Evolutionary conservation across 2,329 filamentous ascomycete species (phyloP), one percentile per base, ranked within the genome.

Genomic region (Sclerotinia borealis): DNA sequence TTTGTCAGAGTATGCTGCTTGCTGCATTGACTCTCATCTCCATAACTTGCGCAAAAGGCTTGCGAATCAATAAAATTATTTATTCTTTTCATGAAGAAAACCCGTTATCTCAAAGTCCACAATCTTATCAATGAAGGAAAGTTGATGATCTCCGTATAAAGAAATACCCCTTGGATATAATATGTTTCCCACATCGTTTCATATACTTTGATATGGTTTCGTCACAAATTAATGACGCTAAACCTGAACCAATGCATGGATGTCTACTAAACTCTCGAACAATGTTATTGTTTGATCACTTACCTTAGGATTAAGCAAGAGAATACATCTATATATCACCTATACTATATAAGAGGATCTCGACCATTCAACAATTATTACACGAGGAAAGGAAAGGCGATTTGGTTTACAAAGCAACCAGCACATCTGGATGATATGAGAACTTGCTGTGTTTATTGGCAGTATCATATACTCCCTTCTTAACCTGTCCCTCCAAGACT

Each of bases 51-150:
- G 47, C 31, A 49, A 6, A 36, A 43, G 36, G 58, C 58, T 51
- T 61, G 34, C 27, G 58, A 52, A 60, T 60, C 58, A 61, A 61
- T 60, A 51, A 17, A n/a, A 17, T 41, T 7, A 41, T 41, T n/a
- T n/a, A n/a, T n/a, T n/a, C n/a, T n/a, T n/a, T n/a, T n/a, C n/a
- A n/a, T n/a, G n/a, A n/a, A n/a, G n/a, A n/a, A n/a, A n/a, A 37
- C 36, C 11, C 9, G 36, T 47, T 25, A 13, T 8, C 27, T 31
- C 25, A 25, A 55, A 29, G n/a, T 41, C 25, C 17, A 29, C 6
- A n/a, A 15, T 31, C 51, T 41, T 41, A 29, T 55, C 51, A 41
- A n/a, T 19, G n/a, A 25, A 41, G 17, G 17, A 15, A 54, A 54
- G 22, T n/a, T 29, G 31, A 22, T n/a, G 11, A 31, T 51, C 49